Percentiles rank a stretch among this genome's conserved stretches.
These are phyloP conservation scores for Chalaropsis ovoidea DNA, from an alignment of 2,329 filamentous ascomycete genomes.

Conservation along the genomic window DNA sequence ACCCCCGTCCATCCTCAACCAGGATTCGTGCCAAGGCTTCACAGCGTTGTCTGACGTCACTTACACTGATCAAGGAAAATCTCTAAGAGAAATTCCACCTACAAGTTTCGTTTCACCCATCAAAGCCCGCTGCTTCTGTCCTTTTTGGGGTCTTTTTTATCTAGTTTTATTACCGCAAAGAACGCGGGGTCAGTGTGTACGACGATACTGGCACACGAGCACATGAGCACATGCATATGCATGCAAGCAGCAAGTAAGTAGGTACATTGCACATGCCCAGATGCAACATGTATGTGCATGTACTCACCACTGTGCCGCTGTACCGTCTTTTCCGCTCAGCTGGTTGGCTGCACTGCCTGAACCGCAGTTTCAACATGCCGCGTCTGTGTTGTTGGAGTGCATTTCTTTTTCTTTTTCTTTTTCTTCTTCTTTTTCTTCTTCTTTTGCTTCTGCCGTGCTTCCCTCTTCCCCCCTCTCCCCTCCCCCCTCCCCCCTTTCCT, in stretches of 20 bases:
- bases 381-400: neutral
- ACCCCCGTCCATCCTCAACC: neutral
- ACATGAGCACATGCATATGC: neutral
- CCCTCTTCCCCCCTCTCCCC: neutral
- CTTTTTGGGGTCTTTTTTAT: no score
- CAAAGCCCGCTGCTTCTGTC: no score
- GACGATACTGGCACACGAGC: neutral
- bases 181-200: neutral
- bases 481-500: neutral
- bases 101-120: neutral
- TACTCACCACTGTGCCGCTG: neutral
- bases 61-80: neutral
- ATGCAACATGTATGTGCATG: neutral
- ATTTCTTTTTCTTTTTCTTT: neutral
- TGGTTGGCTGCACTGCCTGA: neutral
- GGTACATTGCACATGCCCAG: neutral
- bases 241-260: neutral
- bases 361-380: constrained; percentile 1
- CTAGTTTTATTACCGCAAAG: neutral
- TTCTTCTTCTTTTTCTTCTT: neutral
- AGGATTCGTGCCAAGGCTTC: no score
- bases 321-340: neutral
- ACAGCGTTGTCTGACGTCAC: neutral
- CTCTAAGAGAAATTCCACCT: neutral
- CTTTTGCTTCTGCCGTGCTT: neutral